Evolutionary conservation across 2,329 filamentous ascomycete species (phyloP), one percentile per base, ranked within the genome.

Genomic region (Hypoxylon sp.): DNA sequence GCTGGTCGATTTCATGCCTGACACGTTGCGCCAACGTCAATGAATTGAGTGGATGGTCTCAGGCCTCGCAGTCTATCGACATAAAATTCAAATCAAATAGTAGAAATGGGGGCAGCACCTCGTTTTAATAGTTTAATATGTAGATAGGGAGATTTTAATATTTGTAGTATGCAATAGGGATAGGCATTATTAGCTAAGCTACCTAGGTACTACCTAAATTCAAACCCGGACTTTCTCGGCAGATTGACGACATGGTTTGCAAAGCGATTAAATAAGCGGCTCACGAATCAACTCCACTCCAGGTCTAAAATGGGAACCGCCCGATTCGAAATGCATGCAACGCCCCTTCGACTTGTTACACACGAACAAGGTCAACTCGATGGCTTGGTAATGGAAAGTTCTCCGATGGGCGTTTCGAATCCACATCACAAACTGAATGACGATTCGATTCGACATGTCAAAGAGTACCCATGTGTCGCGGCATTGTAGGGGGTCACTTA

Each of bases 321-420:
- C 53, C 39, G 52, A 27, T 53, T 64, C 50, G 34, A 60, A 51
- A 64, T 64, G 61, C 61, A 59, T 64, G 61, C 61, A 60, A 56
- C 55, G 34, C 61, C 43, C 55, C 61, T 60, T 64, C 32, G 43
- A 37, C 56, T 48, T 53, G 30, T 48, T 53, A 27, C 37, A 52
- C 25, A 12, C 23, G n/a, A 52, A 39, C 27, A 19, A 21, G 16
- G 14, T 34, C 25, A 32, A 16, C 25, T 12, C 19, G 12, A 56
- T 51, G 41, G 45, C 43, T 48, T 48, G 52, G 50, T 55, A 16
- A 23, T 50, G 34, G 51, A 8, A 30, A 51, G 32, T 32, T 61
- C 29, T 29, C 19, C 11, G 29, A 30, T 50, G 11, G 11, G 27
- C 5, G 34, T 55, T 51, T 56, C 37, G 7, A 51, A 27, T 29